Evolutionary conservation across 2,329 filamentous ascomycete genomes (phyloP).

Genomic region (Arthroderma uncinatum): DNA sequence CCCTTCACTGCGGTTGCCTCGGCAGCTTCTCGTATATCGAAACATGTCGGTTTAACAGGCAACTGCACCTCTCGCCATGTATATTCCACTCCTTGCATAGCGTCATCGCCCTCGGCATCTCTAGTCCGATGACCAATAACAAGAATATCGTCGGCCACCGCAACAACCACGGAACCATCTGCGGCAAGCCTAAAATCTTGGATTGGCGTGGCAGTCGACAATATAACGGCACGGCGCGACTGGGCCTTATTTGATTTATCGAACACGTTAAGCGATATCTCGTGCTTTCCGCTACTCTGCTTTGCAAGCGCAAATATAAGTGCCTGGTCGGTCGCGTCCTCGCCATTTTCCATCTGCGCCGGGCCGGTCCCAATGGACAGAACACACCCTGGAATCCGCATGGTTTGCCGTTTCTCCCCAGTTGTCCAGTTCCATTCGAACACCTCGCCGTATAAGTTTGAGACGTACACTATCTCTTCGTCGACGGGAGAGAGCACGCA

Average conservation of each 20-base stretch:
- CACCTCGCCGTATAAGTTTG: constrained; percentile 41
- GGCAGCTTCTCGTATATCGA: constrained; percentile 47
- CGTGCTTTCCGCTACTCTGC: constrained; percentile 29
- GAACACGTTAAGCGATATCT: constrained; percentile 21
- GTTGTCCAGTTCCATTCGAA: constrained; percentile 49
- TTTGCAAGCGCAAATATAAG: constrained; percentile 32
- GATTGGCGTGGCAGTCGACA: constrained; percentile 24
- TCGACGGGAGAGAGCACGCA: constrained; percentile 44
- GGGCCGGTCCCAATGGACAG: constrained; percentile 21
- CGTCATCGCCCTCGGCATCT: constrained; percentile 17
- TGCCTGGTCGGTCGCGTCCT: constrained; percentile 18
- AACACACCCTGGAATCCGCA: constrained; percentile 32
- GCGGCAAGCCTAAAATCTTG: constrained; percentile 22
- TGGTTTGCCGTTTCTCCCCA: constrained; percentile 35
- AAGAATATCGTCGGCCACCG: constrained; percentile 36
- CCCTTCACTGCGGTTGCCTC: background rate
- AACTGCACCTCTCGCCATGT: constrained; percentile 44
- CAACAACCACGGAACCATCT: constrained; percentile 28
- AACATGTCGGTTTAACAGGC: constrained; percentile 53
- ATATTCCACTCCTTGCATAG: constrained; percentile 29
- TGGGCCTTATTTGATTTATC: constrained; percentile 9
- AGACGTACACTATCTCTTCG: constrained; percentile 43
- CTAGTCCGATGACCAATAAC: constrained; percentile 47
- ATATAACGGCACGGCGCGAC: constrained; percentile 20
- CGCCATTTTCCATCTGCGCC: constrained; percentile 15